Base-by-base conservation (phyloP, 495 filamentous ascomycete genomes). In the Penicillium paxilli region DNA sequence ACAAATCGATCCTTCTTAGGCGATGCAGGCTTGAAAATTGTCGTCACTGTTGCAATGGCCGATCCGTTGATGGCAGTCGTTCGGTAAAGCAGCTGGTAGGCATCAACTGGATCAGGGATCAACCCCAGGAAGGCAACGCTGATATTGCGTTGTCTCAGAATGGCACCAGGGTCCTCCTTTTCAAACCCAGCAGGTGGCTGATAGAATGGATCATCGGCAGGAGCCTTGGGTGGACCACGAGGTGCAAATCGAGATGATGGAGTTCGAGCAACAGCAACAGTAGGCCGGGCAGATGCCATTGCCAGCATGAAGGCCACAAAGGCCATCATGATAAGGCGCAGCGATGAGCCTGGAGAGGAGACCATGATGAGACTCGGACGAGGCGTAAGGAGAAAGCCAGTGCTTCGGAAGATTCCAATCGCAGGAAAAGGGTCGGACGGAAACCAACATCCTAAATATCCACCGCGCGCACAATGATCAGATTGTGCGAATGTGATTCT, bases 151-250 rank as follows among this genome's bases (percentile, higher is more conserved):
- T 65, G 25, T 7, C 60, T 63, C 33, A 72, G 52, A 46, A 70
- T 66, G 1, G 67, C 59, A 5, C 69, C 69, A 5, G 65, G 69
- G 0, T 44, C 54, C 21, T 51, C 3, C 1, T 44, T 51, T 32
- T 66, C 67, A 25, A 64, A 71, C 17, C 64, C 67, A 30, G 58
- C 57, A 4, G 69, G 65, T 0, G 67, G 65, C 20, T 67, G 52
- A 49, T 72, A 72, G 60, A 72, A 72, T 0, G 67, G 65, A 53
- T 72, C 69, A 10, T 49, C 42, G 14, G 46, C 62, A 3, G 69
- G 69, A 14, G 56, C 28, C 40, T 49, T 1, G 5, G 55, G 53
- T 4, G 37, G 3, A 2, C 55, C 32, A 14, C 64, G 62, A 44
- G 49, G 14, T 10, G 17, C 16, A 44, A 42, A n/a, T 42, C 26